Evolutionary conservation across 192 early-diverging fungal species (phyloP), one percentile per base, ranked within the genome.

Genomic region (Coemansia sp.): DNA sequence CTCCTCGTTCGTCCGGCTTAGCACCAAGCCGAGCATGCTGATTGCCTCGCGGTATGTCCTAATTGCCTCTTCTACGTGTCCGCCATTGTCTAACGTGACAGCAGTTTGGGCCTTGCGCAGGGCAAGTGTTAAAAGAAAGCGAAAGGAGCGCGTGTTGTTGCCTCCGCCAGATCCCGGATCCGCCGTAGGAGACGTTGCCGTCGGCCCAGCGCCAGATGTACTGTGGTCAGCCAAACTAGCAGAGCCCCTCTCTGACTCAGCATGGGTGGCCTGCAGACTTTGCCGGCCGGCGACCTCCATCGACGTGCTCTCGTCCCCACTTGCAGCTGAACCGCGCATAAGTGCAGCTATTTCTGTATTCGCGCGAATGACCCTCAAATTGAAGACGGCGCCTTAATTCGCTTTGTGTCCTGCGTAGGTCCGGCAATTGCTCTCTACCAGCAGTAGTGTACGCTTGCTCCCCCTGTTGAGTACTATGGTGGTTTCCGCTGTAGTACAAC

Each of bases 1-100:
- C 46, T 82, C 77, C 41, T 83, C 84, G 63, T 70, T 78, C 10
- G 80, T 78, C 48, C 80, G 76, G 70, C 77, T 73, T 36, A 82
- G 66, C 57, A 85, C 81, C 17, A 85, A 69, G 4, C 77, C 80
- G 36, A 85, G 77, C 80, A 85, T 82, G 73, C 80, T 82, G 59
- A 85, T 83, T n/a, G 84, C 80, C 67, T 85, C 84, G 46, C 77
- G 67, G 68, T 85, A 85, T 12, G 80, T 79, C 38, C 74, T 71
- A 37, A 80, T 79, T 38, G 84, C 80, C 46, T 82, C 80, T 21
- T 77, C 77, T 8, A 85, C 74, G 70, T 80, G 80, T 15, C 77
- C 77, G 19, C 77, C 76, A 29, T 85, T 78, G 51, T 85, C 84
- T 51, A 78, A 63, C 0, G 75, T 80, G n/a, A 85, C 84, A 15